These are phyloP conservation scores for Lachnellula occidentalis DNA, from an alignment of 2,329 filamentous ascomycete genomes.

Conservation along the genomic window DNA sequence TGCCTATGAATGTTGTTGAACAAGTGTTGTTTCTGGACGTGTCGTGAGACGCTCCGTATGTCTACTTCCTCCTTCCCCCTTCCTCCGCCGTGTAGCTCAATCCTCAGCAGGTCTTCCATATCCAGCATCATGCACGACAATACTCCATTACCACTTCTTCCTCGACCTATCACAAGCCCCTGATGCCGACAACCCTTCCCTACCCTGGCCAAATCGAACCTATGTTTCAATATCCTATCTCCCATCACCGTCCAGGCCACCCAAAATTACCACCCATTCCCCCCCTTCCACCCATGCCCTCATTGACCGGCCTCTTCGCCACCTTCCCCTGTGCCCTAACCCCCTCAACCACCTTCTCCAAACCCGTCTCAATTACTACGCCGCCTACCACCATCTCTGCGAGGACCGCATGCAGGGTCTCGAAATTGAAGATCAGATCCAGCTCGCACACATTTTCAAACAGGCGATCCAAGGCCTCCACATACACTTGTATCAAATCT, in stretches of 20 bases:
- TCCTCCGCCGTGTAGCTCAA: too few species aligned
- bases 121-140: too few species aligned
- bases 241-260: constrained; percentile 29
- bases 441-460: constrained; percentile 99
- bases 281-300: constrained; percentile 47
- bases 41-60: too few species aligned
- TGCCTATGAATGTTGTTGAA: too few species aligned
- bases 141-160: too few species aligned
- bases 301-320: constrained; percentile 73
- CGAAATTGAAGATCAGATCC: constrained; percentile 96
- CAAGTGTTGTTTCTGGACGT: too few species aligned
- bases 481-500: constrained; percentile 96
- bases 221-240: too few species aligned
- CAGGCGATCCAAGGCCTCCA: constrained; percentile 87
- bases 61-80: too few species aligned
- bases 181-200: too few species aligned
- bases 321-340: constrained; percentile 74
- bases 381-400: constrained; percentile 94
- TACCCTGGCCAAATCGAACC: too few species aligned
- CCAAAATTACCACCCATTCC: constrained; percentile 36
- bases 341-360: constrained; percentile 82
- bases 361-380: constrained; percentile 85
- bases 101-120: too few species aligned
- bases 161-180: too few species aligned
- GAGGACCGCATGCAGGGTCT: constrained; percentile 86